Conservation (phyloP, 495 filamentous ascomycete species). For the Aspergillus haitiensis region DNA sequence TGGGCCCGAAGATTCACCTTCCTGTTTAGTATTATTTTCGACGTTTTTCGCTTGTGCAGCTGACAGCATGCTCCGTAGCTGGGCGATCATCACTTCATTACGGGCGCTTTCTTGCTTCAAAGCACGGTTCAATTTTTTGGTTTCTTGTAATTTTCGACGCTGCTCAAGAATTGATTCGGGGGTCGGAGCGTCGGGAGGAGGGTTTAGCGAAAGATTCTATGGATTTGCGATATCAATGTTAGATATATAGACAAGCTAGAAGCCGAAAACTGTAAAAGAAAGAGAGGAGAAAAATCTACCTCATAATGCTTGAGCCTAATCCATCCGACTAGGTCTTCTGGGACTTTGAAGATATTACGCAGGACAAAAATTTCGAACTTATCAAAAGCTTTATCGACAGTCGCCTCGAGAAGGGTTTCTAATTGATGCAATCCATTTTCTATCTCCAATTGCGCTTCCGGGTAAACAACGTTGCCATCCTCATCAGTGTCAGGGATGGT, state of each 20-base stretch:
- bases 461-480: slow-evolving; percentile 53
- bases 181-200: slow-evolving; percentile 48
- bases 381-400: slow-evolving; percentile 77
- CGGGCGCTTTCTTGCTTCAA: slow-evolving; percentile 72
- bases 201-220: slow-evolving; percentile 39
- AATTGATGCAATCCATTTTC: slow-evolving; percentile 89
- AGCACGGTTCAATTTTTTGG: slow-evolving; percentile 71
- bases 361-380: slow-evolving; percentile 80
- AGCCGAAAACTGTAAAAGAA: neutral
- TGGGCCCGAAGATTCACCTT: slow-evolving; percentile 21
- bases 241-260: slow-evolving; percentile 1
- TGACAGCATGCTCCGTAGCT: slow-evolving; percentile 59
- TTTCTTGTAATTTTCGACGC: slow-evolving; percentile 77
- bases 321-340: slow-evolving; percentile 69
- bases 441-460: slow-evolving; percentile 72
- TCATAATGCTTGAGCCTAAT: slow-evolving; percentile 85
- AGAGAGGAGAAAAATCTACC: slow-evolving; percentile 36
- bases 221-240: neutral
- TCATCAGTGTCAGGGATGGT: slow-evolving; percentile 54
- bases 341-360: slow-evolving; percentile 82
- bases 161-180: slow-evolving; percentile 66
- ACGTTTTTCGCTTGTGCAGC: slow-evolving; percentile 30
- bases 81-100: slow-evolving; percentile 69
- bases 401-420: slow-evolving; percentile 86
- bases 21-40: slow-evolving; percentile 29